Conservation (phyloP, 257 asterid species). For the Cinchona pubescens region DNA sequence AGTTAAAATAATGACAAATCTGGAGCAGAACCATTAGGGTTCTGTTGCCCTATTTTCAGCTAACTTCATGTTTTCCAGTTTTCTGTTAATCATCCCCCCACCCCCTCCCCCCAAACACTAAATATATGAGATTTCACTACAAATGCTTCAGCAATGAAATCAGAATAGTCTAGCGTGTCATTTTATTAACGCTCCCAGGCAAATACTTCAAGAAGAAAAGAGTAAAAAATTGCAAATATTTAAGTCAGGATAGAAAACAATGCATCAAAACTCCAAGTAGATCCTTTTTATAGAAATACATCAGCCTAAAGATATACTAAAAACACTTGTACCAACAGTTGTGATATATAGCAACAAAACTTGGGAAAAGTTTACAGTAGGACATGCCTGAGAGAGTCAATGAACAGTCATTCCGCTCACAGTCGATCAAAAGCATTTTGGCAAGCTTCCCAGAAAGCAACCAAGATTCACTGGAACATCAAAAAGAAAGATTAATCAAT, state of each 20-base stretch:
- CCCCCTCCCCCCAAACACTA: neutral
- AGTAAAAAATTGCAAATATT: neutral
- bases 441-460: conserved; percentile 91
- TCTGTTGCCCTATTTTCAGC: neutral
- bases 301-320: neutral
- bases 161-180: neutral
- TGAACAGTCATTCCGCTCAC: conserved; percentile 84
- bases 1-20: no score
- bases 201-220: neutral
- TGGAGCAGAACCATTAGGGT: neutral
- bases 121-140: neutral
- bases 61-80: neutral
- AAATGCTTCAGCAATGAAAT: neutral
- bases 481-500: conserved; percentile 20
- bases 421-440: conserved; percentile 87
- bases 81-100: neutral
- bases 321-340: neutral
- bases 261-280: neutral
- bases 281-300: neutral
- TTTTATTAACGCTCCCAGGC: neutral
- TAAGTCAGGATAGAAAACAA: conserved; percentile 16
- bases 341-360: neutral
- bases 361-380: neutral
- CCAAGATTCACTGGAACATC: conserved; percentile 69
- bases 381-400: conserved; percentile 85